Base-by-base conservation (phyloP, 805 yeast genomes). In the Starmerella apicola region DNA sequence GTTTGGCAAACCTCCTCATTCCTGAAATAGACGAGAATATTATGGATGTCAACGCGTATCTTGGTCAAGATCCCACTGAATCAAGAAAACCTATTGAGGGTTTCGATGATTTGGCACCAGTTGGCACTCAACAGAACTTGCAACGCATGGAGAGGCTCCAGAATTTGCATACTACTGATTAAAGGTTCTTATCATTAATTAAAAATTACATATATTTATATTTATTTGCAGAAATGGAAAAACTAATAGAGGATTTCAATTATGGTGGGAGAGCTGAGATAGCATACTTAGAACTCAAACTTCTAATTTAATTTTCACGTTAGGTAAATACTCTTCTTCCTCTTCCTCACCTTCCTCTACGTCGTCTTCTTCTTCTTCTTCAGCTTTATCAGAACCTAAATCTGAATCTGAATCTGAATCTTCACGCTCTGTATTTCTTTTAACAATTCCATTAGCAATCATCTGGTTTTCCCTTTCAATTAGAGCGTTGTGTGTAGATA, bases 1-100 rank as follows among this genome's bases (percentile, higher is more conserved):
- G 78, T 9, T 57, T 78, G 30, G 61, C 77, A 40, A 78, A 80
- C 60, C 59, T 76, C 45, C 30, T 73, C n/a, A 59, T 79, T 41
- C 81, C 82, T 16, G 42, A 35, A 2, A 78, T 73, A 50, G 74
- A 74, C 7, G 52, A 44, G n/a, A 61, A 56, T 29, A 16, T 39
- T 15, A 23, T 34, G 29, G 29, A 34, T 34, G 7, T 34, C 22
- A 34, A 32, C 25, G 34, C 21, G 10, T 32, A 32, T 21, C 12
- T 32, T 12, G 34, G 17, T 8, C 23, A 32, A 17, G 34, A 32
- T n/a, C 34, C 34, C 8, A 20, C n/a, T n/a, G 34, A 17, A 7
- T 15, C 20, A 9, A n/a, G 34, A 5, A 6, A 19, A n/a, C 10
- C 25, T 5, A 16, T 32, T 5, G 34, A 32, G 25, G 34, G 34